Evolutionary conservation across 257 asterid genomes (phyloP).

Genomic region (Jaltomata sinuosa): DNA sequence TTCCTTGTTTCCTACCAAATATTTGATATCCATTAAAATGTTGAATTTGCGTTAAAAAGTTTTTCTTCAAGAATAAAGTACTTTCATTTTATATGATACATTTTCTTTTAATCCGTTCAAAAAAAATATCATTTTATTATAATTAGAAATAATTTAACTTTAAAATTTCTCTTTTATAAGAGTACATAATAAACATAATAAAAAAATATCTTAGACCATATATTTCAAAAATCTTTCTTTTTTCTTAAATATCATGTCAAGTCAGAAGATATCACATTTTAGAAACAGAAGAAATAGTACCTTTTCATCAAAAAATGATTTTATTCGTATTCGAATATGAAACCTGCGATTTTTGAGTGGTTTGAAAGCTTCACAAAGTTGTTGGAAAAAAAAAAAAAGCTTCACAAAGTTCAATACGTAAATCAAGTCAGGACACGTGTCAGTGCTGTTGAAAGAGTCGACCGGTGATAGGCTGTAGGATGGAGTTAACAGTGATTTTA

Average conservation of each 20-base stretch:
- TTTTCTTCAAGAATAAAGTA: neutral
- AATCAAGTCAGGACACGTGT: neutral
- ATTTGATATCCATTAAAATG: neutral
- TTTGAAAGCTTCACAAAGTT: neutral
- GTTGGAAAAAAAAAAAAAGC: no score
- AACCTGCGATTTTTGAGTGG: neutral
- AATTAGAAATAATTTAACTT: no score
- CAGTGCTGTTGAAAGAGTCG: neutral
- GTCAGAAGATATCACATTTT: no score
- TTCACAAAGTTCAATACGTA: neutral
- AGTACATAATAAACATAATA: no score
- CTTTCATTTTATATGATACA: neutral
- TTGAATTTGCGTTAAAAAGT: neutral
- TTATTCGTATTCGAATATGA: neutral
- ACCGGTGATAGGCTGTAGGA: neutral
- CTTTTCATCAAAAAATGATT: neutral
- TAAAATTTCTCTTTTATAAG: no score
- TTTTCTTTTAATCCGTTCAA: no score
- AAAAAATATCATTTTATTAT: no score
- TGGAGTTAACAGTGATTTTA: neutral
- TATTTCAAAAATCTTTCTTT: no score
- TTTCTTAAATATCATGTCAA: no score
- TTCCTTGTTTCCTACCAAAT: neutral
- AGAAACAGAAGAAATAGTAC: no score
- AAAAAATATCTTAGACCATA: no score